Evolutionary conservation across 2,329 filamentous ascomycete species (phyloP), one percentile per base, ranked within the genome.

Genomic region (Trichoderma atroviride): DNA sequence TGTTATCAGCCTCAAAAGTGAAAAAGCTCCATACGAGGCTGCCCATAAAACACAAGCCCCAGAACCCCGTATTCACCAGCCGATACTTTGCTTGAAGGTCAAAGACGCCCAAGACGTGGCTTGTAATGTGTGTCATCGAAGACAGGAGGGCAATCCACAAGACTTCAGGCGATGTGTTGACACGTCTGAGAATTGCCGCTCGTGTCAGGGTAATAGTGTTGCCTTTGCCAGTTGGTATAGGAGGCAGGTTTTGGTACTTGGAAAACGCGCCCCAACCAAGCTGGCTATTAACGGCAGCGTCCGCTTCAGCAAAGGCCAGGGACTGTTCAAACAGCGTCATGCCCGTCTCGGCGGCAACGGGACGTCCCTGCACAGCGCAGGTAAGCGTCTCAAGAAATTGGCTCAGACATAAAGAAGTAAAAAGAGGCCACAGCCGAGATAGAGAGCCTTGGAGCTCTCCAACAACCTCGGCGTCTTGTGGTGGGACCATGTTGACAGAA

Each of bases 291-390:
- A 97, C 90, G 72, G 94, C 92, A 35, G 92, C 91, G 78, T 99
- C 96, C 10, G 95, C 95, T 79, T 99, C 96, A 13, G 95, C 93
- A 81, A 98, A 99, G 2, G 95, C 95, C 10, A 99, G 84, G 0
- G 94, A 97, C 76, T 97, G 94, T 78, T 99, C 96, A 75, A 98
- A 97, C 2, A 97, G 87, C 0, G 94, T 97, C 92, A 98, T 97
- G 22, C 94, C 94, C 1, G 93, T 96, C 80, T 98, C 96, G 0
- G 92, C 91, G 72, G 92, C 88, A 0, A 93, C 87, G 2, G 89
- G 87, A 2, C 92, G 89, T 37, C 95, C 95, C 78, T 97, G 93
- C 7, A 98, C 86, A 11, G 95, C 93, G 78, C 93, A 97, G 4
- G 91, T 91, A 11, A 98, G 82, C 0, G 93, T 96, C 79, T 98